Percentiles rank a stretch among this genome's conserved stretches.
phyloP scores from a whole-genome alignment of 495 filamentous ascomycete species.

The Penicillium bovifimosum region DNA sequence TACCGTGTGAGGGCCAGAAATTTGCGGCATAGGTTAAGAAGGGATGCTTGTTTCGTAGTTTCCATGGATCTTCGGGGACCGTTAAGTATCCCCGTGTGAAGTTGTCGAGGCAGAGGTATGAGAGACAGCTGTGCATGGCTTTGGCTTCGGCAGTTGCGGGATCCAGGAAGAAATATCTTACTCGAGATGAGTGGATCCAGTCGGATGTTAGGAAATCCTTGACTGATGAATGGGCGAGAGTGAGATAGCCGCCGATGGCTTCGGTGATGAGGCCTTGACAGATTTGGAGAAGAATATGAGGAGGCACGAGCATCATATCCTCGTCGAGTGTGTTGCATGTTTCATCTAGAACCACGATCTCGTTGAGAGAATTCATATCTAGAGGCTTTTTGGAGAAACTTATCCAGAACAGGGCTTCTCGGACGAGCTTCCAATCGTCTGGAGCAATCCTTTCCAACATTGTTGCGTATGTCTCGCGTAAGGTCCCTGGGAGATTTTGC shows the following conservation, averaged over 20 bases:
- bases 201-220: constrained; percentile 21
- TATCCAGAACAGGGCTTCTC: constrained; percentile 20
- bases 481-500: constrained; percentile 12
- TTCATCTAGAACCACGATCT: constrained; percentile 14
- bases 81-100: constrained; percentile 12
- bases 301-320: constrained; percentile 23
- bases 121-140: constrained; percentile 17
- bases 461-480: constrained; percentile 18
- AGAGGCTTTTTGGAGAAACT: constrained; percentile 12
- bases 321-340: constrained; percentile 12
- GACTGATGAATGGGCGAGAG: constrained; percentile 19
- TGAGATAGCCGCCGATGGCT: constrained; percentile 9
- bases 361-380: constrained; percentile 12
- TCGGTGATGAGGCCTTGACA: constrained; percentile 20
- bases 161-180: constrained; percentile 16
- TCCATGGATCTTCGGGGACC: neutral
- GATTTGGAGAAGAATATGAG: constrained; percentile 17
- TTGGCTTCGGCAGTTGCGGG: constrained; percentile 8
- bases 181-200: constrained; percentile 16
- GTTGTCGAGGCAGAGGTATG: constrained; percentile 20
- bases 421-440: constrained; percentile 10
- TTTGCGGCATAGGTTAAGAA: constrained; percentile 16
- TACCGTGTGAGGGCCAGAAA: constrained; percentile 15
- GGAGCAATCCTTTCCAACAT: constrained; percentile 13
- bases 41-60: neutral